These are phyloP conservation scores for Pachyrhizus erosus DNA, from an alignment of 306 rosid genomes.

Conservation along the genomic window DNA sequence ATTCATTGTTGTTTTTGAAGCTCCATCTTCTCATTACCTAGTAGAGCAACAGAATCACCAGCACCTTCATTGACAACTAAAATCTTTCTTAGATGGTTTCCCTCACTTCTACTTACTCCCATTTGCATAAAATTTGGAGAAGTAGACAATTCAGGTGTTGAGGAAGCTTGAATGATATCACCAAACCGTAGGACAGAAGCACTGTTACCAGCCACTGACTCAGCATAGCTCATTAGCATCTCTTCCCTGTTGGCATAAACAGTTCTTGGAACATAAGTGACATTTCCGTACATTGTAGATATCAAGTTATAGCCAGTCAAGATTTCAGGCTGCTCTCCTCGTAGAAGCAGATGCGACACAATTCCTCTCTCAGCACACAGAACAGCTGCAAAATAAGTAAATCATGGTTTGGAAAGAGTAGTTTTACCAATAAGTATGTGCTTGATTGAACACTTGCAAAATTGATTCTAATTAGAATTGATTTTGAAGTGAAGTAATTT, in stretches of 20 bases:
- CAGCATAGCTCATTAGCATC: constrained; percentile 73
- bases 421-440: background rate
- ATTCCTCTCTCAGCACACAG: constrained; percentile 88
- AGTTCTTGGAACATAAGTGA: constrained; percentile 77
- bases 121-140: constrained; percentile 43
- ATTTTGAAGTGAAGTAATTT: background rate
- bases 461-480: background rate
- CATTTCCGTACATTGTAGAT: constrained; percentile 86
- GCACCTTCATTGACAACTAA: constrained; percentile 90
- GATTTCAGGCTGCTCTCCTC: constrained; percentile 92
- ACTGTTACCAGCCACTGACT: constrained; percentile 59
- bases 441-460: background rate
- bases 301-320: constrained; percentile 92
- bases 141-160: constrained; percentile 38
- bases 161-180: constrained; percentile 67
- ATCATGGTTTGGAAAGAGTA: constrained; percentile 18
- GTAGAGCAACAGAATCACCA: constrained; percentile 84
- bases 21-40: constrained; percentile 67
- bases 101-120: constrained; percentile 50
- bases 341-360: constrained; percentile 76
- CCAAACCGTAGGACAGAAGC: constrained; percentile 62
- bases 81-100: constrained; percentile 60
- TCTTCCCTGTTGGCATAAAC: constrained; percentile 74
- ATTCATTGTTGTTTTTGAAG: constrained; percentile 39
- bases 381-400: constrained; percentile 69